phyloP scores from a whole-genome alignment of 345 rosid genomes.

The Leavenworthia alabamica region DNA sequence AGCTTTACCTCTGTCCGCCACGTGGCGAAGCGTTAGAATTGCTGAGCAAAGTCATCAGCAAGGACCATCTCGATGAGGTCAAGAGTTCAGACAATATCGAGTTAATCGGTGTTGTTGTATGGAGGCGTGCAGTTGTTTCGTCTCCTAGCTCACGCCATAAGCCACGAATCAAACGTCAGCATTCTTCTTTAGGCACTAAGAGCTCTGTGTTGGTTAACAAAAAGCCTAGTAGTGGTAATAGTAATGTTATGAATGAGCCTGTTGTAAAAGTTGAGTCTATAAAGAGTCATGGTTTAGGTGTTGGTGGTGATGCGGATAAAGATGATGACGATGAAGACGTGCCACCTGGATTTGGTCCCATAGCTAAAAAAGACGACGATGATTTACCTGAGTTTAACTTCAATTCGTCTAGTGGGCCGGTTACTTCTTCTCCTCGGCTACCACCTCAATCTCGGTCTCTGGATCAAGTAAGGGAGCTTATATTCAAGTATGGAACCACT shows the following conservation, averaged over 20 bases:
- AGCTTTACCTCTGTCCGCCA: slow-evolving; percentile 80
- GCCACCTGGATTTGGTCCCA: slow-evolving; percentile 92
- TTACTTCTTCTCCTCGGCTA: slow-evolving; percentile 17
- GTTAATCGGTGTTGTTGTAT: slow-evolving; percentile 82
- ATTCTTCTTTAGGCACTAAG: slow-evolving; percentile 24
- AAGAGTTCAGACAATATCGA: slow-evolving; percentile 51
- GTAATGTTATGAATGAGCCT: slow-evolving; percentile 7
- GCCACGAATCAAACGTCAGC: slow-evolving; percentile 22
- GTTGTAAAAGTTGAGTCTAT: slow-evolving; percentile 6
- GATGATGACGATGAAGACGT: slow-evolving; percentile 47
- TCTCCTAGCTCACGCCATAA: slow-evolving; percentile 52
- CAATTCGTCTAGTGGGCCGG: slow-evolving; percentile 2
- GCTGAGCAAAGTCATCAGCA: slow-evolving; percentile 63
- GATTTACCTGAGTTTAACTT: slow-evolving; percentile 86
- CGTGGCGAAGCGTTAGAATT: slow-evolving; percentile 47
- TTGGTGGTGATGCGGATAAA: background rate
- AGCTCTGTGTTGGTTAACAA: slow-evolving; percentile 14
- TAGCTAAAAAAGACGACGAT: slow-evolving; percentile 57
- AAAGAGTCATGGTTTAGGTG: slow-evolving; percentile 7
- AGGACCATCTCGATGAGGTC: slow-evolving; percentile 53
- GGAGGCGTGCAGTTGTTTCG: slow-evolving; percentile 64
- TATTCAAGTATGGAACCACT: slow-evolving; percentile 75
- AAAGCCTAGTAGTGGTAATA: background rate
- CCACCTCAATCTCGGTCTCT: slow-evolving; percentile 18
- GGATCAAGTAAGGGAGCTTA: slow-evolving; percentile 77